Evolutionary conservation across 192 early-diverging fungal genomes (phyloP), one percentile per base, ranked within the genome.

Genomic region (Rhizophagus clarus): DNA sequence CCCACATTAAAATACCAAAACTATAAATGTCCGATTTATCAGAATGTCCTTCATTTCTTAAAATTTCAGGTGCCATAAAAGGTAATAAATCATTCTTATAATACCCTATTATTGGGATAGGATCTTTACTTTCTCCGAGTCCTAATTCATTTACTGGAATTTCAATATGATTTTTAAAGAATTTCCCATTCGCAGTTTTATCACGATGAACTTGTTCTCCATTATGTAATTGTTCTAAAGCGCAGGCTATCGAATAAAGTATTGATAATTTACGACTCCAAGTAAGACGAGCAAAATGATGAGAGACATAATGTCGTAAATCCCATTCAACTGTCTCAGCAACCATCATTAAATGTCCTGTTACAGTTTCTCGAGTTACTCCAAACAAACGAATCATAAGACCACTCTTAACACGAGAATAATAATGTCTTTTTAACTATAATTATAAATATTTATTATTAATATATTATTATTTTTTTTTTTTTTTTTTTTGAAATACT

Each of bases 1-100:
- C 76, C 76, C 76, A 78, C 76, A 78, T 78, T 40, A 78, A 20
- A 12, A 78, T 40, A 31, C 63, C 76, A 78, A 78, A 66, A n/a
- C 22, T 68, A 56, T 78, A 78, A 45, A 78, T 56, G 15, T 67
- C 64, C 6, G 76, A 75, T 75, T 75, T 56, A 40, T 24, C n/a
- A 10, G 56, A 10, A n/a, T 75, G 14, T 3, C 17, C 9, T 61
- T 75, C 29, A 9, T 62, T 12, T 61, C 6, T 34, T 67, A 77
- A 49, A 29, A 77, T 28, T 67, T 77, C 76, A 1, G 76, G 76
- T 26, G 76, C 45, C n/a, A 77, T 37, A 4, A 34, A 62, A 28
- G 76, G 63, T 29, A 68, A 67, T 34, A 77, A 20, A 67, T 77
- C 63, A 67, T 67, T 67, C 34, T 51, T 64, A 49, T 67, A 64